Base-by-base conservation (phyloP, 106 monocot genomes). In the Allium fistulosum region DNA sequence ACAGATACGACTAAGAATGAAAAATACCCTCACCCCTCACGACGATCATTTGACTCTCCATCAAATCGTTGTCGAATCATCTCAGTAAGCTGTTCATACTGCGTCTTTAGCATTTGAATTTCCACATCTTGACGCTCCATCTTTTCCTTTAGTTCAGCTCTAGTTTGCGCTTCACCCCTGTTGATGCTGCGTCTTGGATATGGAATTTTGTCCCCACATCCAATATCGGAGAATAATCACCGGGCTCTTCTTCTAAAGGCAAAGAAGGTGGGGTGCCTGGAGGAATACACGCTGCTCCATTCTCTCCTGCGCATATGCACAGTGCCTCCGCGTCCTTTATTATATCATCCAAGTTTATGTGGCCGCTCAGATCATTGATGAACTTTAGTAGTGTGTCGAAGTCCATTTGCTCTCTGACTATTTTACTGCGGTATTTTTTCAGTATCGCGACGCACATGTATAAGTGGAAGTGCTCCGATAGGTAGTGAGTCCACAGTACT, bases 181-280 rank as follows among this genome's bases (percentile, higher is more conserved):
- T n/a, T n/a, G n/a, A n/a, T n/a, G n/a, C n/a, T n/a, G n/a, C n/a
- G n/a, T n/a, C n/a, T n/a, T n/a, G n/a, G n/a, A n/a, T n/a, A n/a
- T n/a, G n/a, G n/a, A n/a, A n/a, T n/a, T n/a, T n/a, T n/a, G n/a
- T n/a, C n/a, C n/a, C n/a, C n/a, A n/a, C n/a, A n/a, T n/a, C n/a
- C n/a, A n/a, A n/a, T n/a, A n/a, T n/a, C n/a, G n/a, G 81, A n/a
- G 76, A 60, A 82, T 78, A 79, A 8, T 76, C 73, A 0, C 82
- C 80, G 0, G 55, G 18, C 5, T 79, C 79, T 0, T 80, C 75
- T 48, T 92, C 88, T 1, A 78, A 50, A 1, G 96, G 82, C 48
- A 97, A 48, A 48, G 96, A 97, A 10, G 96, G 92, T 26, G 96
- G 96, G 9, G 96, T 97, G 18, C 96, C 96, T 2, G 92, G 92